Evolutionary conservation across 2,329 filamentous ascomycete genomes (phyloP).

Genomic region (Colletotrichum horii): DNA sequence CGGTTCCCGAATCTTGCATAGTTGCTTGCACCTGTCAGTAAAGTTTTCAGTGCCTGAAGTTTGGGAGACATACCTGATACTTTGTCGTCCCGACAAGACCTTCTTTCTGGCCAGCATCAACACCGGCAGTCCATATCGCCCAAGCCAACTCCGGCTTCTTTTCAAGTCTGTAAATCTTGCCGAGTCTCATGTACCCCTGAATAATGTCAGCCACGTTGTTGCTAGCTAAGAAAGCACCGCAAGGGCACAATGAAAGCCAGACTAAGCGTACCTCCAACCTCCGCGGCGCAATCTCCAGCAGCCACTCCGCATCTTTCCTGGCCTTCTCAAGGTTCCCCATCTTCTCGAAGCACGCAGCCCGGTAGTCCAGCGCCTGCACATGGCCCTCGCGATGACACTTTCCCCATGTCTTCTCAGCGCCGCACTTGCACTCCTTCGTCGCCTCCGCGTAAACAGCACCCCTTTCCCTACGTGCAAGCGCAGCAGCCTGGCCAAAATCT

Average conservation of each 20-base stretch:
- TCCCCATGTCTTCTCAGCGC: constrained; percentile 39
- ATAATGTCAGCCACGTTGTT: neutral
- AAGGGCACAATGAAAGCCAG: neutral
- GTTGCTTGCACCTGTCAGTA: constrained; percentile 30
- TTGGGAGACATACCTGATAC: constrained; percentile 32
- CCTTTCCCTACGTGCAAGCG: constrained; percentile 33
- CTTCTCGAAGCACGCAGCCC: constrained; percentile 43
- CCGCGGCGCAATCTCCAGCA: constrained; percentile 45
- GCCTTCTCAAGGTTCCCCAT: constrained; percentile 42
- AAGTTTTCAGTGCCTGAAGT: too few relatives aligned
- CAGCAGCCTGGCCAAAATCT: constrained; percentile 31
- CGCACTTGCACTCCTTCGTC: constrained; percentile 43
- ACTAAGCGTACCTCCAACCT: constrained; percentile 39
- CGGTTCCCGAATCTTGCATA: constrained; percentile 37
- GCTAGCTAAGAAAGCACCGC: neutral
- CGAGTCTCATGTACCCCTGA: constrained; percentile 48
- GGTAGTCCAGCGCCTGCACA: constrained; percentile 45
- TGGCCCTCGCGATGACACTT: constrained; percentile 43
- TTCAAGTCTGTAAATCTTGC: constrained; percentile 42
- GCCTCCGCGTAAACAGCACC: constrained; percentile 47
- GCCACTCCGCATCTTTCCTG: constrained; percentile 45
- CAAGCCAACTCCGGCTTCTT: constrained; percentile 43
- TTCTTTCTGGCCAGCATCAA: constrained; percentile 35
- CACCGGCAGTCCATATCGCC: constrained; percentile 43
- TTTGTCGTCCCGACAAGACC: constrained; percentile 32